Conservation (phyloP, 495 filamentous ascomycete species). For the Lophiotrema nucula region DNA sequence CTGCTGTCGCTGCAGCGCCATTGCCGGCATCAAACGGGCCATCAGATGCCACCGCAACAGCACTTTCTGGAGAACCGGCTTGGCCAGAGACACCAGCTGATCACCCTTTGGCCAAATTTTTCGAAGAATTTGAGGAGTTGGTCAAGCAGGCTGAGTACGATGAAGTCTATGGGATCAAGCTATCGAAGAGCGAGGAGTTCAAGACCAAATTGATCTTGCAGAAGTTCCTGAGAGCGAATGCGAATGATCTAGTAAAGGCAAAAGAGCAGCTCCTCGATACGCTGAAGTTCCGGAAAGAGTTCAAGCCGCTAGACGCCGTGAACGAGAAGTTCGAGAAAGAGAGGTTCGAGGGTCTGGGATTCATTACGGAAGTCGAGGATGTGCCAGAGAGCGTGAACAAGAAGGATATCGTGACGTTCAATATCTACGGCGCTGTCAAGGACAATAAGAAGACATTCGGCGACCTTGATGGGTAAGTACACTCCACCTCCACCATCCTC, state of each 20-base stretch:
- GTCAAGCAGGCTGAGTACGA: conserved; percentile 52
- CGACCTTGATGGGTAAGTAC: conserved; percentile 68
- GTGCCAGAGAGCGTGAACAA: conserved; percentile 43
- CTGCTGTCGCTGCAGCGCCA: conserved; percentile 43
- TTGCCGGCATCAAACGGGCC: too few relatives aligned
- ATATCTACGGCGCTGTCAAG: conserved; percentile 74
- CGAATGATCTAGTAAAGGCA: conserved; percentile 68
- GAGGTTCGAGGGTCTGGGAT: conserved; percentile 61
- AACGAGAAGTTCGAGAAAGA: conserved; percentile 48
- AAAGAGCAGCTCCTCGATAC: conserved; percentile 73
- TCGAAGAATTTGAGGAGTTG: conserved; percentile 40
- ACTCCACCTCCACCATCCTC: neutral
- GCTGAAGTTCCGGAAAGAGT: conserved; percentile 73
- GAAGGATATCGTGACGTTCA: conserved; percentile 67
- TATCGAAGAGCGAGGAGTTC: conserved; percentile 53
- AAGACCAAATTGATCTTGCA: conserved; percentile 79
- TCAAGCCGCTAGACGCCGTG: conserved; percentile 48
- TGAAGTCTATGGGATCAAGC: conserved; percentile 77
- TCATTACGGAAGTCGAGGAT: conserved; percentile 49
- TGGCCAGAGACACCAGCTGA: conserved; percentile 31
- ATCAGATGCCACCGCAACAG: too few relatives aligned
- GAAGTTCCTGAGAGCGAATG: conserved; percentile 88
- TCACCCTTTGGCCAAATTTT: conserved; percentile 36
- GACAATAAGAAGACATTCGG: conserved; percentile 75
- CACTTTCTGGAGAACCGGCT: neutral